Base-by-base conservation (phyloP, 2,329 filamentous ascomycete species). In the Mariannaea sp. region DNA sequence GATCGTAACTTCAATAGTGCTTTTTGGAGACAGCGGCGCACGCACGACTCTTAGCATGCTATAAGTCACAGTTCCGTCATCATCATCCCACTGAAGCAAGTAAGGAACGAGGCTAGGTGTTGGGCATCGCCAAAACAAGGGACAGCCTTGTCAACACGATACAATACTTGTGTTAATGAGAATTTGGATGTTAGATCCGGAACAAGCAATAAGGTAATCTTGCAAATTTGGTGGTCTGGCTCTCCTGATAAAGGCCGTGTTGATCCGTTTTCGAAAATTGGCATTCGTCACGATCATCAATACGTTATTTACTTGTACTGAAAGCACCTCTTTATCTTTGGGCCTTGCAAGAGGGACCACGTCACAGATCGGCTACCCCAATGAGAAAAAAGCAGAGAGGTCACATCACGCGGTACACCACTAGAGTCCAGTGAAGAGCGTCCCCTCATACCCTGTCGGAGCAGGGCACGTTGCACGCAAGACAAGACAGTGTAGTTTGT, bases 81-180 rank as follows among this genome's bases (percentile, higher is more conserved):
- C 44, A 48, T 27, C 54, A 61, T 57, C 53, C 55, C 42, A 56
- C 59, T 44, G 24, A 30, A 57, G 24, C 44, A 49, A 46, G 51
- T 52, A 55, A 45, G 55, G 57, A 48, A 50, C 43, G 51, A 49
- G 49, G 49, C 55, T 50, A 53, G 45, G 27, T 46, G 49, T 66
- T 66, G 62, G 64, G 64, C 64, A 66, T 64, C 64, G 55, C 58
- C 50, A 46, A 50, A 58, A 54, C 64, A 65, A 61, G 64, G 64
- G 58, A 62, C 55, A 66, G 64, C 64, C 64, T 65, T 66, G 64
- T 64, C 64, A 30, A 33, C 42, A 50, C 49, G 57, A 54, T 55
- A 56, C 62, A 61, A 30, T 53, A 22, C 53, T 52, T 12, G 49
- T 57, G 44, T 47, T 45, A 54, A 44, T 33, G 42, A 40, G 30